Evolutionary conservation across 768 basidiomycete genomes (phyloP), one percentile per base, ranked within the genome.

Genomic region (Mycena maculata): DNA sequence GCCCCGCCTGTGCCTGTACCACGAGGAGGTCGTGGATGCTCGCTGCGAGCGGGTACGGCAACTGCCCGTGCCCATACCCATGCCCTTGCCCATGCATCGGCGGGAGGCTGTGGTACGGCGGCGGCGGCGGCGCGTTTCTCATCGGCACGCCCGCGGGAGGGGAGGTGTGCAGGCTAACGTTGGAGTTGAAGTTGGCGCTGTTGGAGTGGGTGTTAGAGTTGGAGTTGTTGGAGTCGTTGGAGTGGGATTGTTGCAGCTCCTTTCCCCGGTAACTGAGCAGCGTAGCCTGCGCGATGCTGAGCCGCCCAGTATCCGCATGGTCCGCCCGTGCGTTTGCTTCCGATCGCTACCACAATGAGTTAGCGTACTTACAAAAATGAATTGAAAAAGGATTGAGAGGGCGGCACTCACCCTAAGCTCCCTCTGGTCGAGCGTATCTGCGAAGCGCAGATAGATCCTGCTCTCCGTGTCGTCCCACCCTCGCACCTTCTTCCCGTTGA

Each of bases 401-500:
- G 42, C 27, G 33, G 16, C 12, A 80, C 85, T 22, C 63, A 88
- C 86, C 65, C 87, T 74, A 18, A 87, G 73, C 65, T 87, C 86
- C 61, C 86, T 75, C 72, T 87, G 86, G 59, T 87, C 86, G 4
- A 82, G 71, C 12, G 83, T 86, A 62, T 87, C 86, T 18, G 86
- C 86, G 67, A 88, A 86, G 27, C 87, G 80, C 11, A 87, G 84
- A 36, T 84, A 84, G 53, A 87, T 85, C 59, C 85, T 74, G 71
- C 83, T 82, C 27, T 87, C 86, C 4, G 81, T 75, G 55, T 86
- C 86, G 49, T 85, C 77, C 82, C 83, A 86, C 47, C 88, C 87
- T 39, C 86, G 81, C 15, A 89, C 84, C 76, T 84, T 80, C 13
- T 84, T 80, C 23, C 87, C 87, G 64, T 88, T 85, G 28, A 88